Evolutionary conservation across 257 asterid species (phyloP).

Genomic region (Rauvolfia tetraphylla): DNA sequence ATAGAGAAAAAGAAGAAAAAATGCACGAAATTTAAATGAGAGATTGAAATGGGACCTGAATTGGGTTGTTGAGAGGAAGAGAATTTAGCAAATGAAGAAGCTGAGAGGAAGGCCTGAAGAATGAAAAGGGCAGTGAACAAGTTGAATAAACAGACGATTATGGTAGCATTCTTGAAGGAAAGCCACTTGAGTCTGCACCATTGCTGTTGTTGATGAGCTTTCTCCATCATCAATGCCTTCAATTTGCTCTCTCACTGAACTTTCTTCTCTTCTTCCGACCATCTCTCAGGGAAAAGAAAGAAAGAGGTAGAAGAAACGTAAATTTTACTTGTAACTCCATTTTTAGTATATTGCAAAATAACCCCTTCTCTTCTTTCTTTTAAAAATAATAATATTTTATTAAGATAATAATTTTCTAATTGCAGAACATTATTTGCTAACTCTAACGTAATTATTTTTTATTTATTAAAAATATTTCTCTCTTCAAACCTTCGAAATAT

Average conservation of each 20-base stretch:
- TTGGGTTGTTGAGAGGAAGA: constrained; percentile 38
- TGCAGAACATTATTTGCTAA: too few species aligned
- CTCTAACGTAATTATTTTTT: too few species aligned
- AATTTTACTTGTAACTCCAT: too few species aligned
- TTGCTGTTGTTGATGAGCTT: constrained; percentile 48
- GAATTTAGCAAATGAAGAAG: constrained; percentile 23
- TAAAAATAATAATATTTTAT: too few species aligned
- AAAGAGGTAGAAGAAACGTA: neutral
- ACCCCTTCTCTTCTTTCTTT: too few species aligned
- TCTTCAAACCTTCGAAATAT: too few species aligned
- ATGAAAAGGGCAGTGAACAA: constrained; percentile 53
- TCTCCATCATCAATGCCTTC: constrained; percentile 46
- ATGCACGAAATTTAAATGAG: neutral
- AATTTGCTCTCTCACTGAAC: neutral
- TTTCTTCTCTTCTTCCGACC: neutral
- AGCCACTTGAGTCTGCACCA: constrained; percentile 64
- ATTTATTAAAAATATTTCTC: too few species aligned
- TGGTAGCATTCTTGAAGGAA: constrained; percentile 80
- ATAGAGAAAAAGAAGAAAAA: neutral
- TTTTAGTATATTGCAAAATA: too few species aligned
- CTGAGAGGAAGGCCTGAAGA: constrained; percentile 53
- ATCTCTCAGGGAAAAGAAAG: neutral
- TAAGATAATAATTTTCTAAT: too few species aligned
- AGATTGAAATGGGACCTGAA: constrained; percentile 33
- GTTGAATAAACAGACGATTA: constrained; percentile 63